Conservation (phyloP, 371 early-diverging fungal genomes). For the Mortierella sp. region DNA sequence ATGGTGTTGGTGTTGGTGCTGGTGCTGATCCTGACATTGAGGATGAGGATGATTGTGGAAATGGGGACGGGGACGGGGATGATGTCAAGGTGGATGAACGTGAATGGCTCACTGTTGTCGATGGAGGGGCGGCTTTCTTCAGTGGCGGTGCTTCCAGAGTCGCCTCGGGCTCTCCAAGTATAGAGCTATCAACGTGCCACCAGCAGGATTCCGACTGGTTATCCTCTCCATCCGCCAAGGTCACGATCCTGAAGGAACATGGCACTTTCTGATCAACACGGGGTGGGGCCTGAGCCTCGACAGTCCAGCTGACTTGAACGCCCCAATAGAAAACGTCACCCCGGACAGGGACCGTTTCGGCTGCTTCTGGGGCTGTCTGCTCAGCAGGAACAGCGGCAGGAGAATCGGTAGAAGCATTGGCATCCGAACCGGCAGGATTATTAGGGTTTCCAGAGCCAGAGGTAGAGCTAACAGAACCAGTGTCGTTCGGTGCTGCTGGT, state of each 20-base stretch:
- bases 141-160: conserved; percentile 23
- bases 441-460: background rate
- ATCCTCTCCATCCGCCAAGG: conserved; percentile 18
- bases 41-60: no score
- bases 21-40: no score
- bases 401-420: background rate
- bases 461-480: no score
- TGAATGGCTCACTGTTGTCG: no score
- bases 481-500: no score
- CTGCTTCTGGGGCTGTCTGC: background rate
- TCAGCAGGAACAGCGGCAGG: background rate
- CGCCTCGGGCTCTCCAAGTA: background rate
- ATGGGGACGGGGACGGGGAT: no score
- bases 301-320: conserved; percentile 32
- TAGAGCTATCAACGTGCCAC: conserved; percentile 32
- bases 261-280: background rate
- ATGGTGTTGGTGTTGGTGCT: background rate
- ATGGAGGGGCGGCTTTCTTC: background rate
- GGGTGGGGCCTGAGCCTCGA: conserved; percentile 10
- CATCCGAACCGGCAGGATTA: no score
- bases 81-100: no score
- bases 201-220: conserved; percentile 33
- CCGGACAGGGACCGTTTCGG: background rate
- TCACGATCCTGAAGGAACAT: conserved; percentile 33
- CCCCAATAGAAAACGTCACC: conserved; percentile 31